Conservation (phyloP, 768 basidiomycete genomes). For the Cubamyces sp. region DNA sequence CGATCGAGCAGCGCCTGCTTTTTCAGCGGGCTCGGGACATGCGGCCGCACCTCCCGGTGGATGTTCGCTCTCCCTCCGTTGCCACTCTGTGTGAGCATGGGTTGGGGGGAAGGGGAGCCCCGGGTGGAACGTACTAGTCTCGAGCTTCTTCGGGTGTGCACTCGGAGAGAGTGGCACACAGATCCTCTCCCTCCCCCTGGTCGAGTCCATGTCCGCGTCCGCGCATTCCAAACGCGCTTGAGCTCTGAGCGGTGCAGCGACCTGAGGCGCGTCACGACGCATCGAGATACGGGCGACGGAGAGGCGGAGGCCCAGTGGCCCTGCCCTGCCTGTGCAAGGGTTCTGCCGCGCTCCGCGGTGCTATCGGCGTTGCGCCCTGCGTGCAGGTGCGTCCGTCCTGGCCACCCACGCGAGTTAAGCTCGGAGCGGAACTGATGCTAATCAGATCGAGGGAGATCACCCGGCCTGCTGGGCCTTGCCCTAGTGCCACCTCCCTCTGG, state of each 20-base stretch:
- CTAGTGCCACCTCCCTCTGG: neutral
- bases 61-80: neutral
- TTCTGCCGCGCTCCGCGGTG: conserved; percentile 12
- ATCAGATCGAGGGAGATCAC: conserved; percentile 31
- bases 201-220: conserved; percentile 12
- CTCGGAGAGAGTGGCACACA: neutral
- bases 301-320: neutral
- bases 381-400: neutral
- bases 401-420: conserved; percentile 32
- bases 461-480: conserved; percentile 14
- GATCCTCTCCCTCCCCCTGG: neutral
- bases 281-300: neutral
- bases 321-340: neutral
- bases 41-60: conserved; percentile 6
- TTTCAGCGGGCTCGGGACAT: neutral
- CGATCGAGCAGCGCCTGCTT: conserved; percentile 4
- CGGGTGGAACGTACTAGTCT: neutral
- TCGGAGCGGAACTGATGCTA: conserved; percentile 24
- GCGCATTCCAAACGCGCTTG: conserved; percentile 7
- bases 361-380: neutral
- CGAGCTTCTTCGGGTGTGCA: conserved; percentile 4
- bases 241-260: neutral
- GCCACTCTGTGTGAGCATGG: neutral
- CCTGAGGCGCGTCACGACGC: neutral
- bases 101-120: neutral